phyloP scores from a whole-genome alignment of 495 filamentous ascomycete genomes.

The Copromyces sp. region DNA sequence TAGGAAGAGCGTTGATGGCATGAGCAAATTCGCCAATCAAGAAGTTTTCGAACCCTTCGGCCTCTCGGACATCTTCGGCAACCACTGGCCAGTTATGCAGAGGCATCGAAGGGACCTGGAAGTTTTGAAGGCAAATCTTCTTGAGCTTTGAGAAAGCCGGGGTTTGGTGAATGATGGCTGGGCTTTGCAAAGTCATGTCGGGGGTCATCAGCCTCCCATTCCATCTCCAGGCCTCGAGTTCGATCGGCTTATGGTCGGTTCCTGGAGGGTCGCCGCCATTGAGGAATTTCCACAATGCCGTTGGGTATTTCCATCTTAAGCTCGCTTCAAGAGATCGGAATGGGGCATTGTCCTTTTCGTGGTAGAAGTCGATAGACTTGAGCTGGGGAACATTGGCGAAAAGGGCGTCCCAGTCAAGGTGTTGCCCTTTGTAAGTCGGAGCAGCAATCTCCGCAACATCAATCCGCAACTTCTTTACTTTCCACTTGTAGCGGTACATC shows the following conservation, averaged over 20 bases:
- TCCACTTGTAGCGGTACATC: slow-evolving; percentile 46
- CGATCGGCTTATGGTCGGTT: slow-evolving; percentile 12
- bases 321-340: slow-evolving; percentile 37
- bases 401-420: slow-evolving; percentile 32
- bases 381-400: slow-evolving; percentile 38
- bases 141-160: slow-evolving; percentile 48
- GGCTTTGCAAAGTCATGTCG: slow-evolving; percentile 32
- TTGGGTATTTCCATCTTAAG: slow-evolving; percentile 55
- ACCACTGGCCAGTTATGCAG: background rate
- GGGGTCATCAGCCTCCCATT: slow-evolving; percentile 53
- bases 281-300: slow-evolving; percentile 47
- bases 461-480: slow-evolving; percentile 59
- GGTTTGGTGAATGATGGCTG: slow-evolving; percentile 45
- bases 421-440: slow-evolving; percentile 23
- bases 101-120: slow-evolving; percentile 37
- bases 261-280: slow-evolving; percentile 5
- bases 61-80: background rate
- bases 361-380: slow-evolving; percentile 44
- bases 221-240: slow-evolving; percentile 68
- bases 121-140: slow-evolving; percentile 55
- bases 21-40: slow-evolving; percentile 40
- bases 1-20: slow-evolving; percentile 49
- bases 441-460: slow-evolving; percentile 40
- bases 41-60: slow-evolving; percentile 8
- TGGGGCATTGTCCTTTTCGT: slow-evolving; percentile 44